These are phyloP conservation scores for Saturnispora halmiae DNA, from an alignment of 805 yeast species.

Conservation along the genomic window DNA sequence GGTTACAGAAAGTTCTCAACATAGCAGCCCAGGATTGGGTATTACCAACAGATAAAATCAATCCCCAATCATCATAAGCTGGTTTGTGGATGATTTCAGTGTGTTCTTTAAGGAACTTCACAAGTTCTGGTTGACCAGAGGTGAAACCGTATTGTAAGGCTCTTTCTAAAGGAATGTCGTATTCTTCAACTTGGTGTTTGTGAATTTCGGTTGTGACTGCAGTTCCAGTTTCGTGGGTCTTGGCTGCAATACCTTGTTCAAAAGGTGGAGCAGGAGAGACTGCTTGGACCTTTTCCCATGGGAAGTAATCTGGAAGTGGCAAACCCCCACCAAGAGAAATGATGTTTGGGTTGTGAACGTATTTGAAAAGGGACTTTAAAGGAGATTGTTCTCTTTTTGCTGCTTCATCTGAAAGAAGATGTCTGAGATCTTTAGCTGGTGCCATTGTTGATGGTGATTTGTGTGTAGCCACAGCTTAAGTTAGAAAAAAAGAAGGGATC, in stretches of 20 bases:
- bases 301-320: conserved; percentile 86
- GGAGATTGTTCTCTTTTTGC: conserved; percentile 67
- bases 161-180: conserved; percentile 65
- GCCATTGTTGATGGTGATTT: conserved; percentile 2
- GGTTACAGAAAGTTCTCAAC: conserved; percentile 47
- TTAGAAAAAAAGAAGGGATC: not conserved
- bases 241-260: conserved; percentile 64
- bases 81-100: conserved; percentile 44
- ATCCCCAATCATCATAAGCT: conserved; percentile 65
- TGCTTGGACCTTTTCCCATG: conserved; percentile 69
- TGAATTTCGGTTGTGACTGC: conserved; percentile 30
- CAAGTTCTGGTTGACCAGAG: conserved; percentile 67
- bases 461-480: too few species aligned
- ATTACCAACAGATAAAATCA: conserved; percentile 70
- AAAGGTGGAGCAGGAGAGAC: conserved; percentile 78
- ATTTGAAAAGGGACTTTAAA: conserved; percentile 75
- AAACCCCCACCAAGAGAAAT: conserved; percentile 93
- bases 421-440: conserved; percentile 58
- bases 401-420: conserved; percentile 72
- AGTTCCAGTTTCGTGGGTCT: conserved; percentile 33
- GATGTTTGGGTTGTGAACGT: conserved; percentile 63
- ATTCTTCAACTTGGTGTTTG: conserved; percentile 37
- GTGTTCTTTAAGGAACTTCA: conserved; percentile 67
- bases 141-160: conserved; percentile 91
- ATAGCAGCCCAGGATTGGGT: conserved; percentile 89